Conservation (phyloP, 2,329 filamentous ascomycete species). For the Colletotrichum orchidophilum region DNA sequence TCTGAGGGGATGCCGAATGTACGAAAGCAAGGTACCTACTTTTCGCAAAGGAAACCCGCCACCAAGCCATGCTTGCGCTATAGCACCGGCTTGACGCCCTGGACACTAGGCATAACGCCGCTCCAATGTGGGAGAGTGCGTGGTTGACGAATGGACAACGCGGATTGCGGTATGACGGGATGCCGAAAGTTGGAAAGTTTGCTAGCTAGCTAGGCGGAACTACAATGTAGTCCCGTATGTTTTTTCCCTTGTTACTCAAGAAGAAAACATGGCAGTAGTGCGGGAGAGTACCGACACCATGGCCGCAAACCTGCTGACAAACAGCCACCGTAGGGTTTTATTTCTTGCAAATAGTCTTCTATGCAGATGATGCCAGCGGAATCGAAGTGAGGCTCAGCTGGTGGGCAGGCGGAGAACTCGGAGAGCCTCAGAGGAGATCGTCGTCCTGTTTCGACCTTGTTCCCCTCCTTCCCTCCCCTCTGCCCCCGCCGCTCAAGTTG, state of each 20-base stretch:
- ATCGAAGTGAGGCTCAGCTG: background rate
- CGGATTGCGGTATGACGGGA: conserved; percentile 4
- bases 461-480: background rate
- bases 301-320: background rate
- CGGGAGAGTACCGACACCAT: conserved; percentile 23
- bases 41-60: too few relatives aligned
- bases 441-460: background rate
- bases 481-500: background rate
- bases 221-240: background rate
- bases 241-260: background rate
- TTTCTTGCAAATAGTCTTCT: background rate
- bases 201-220: background rate
- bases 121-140: background rate
- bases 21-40: too few relatives aligned
- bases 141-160: conserved; percentile 1
- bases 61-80: background rate
- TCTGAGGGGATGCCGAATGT: background rate
- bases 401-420: background rate
- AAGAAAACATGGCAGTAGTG: background rate
- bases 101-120: background rate
- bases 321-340: background rate
- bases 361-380: background rate
- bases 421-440: background rate
- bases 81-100: background rate
- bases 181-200: conserved; percentile 5